These are phyloP conservation scores for Exophiala sp. DNA, from an alignment of 2,329 filamentous ascomycete genomes.

Conservation along the genomic window DNA sequence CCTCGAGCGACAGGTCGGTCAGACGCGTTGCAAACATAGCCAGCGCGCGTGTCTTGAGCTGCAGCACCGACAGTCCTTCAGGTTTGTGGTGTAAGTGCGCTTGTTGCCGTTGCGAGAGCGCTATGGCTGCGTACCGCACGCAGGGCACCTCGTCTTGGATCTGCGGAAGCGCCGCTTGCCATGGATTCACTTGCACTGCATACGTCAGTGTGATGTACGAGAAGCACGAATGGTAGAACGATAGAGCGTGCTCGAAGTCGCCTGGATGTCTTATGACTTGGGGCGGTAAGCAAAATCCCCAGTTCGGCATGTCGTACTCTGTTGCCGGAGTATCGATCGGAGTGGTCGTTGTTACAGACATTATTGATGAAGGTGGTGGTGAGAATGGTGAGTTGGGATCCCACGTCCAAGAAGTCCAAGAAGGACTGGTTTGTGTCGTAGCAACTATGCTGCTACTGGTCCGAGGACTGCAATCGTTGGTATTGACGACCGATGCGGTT, in stretches of 20 bases:
- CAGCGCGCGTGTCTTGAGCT: slow-evolving; percentile 19
- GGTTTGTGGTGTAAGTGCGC: slow-evolving; percentile 15
- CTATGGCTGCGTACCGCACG: slow-evolving; percentile 19
- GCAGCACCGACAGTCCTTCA: slow-evolving; percentile 16
- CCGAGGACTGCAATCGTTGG: not conserved
- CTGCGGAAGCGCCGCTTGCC: slow-evolving; percentile 17
- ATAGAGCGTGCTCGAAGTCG: slow-evolving; percentile 12
- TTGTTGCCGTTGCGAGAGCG: slow-evolving; percentile 21
- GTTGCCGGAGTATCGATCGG: not conserved
- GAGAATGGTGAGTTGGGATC: slow-evolving; percentile 7
- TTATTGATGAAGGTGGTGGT: slow-evolving; percentile 8
- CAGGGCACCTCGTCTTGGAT: slow-evolving; percentile 21
- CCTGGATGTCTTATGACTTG: slow-evolving; percentile 5
- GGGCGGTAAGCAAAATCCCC: not conserved
- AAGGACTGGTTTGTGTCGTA: not conserved
- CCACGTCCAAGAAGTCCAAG: not conserved
- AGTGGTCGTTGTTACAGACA: slow-evolving; percentile 2
- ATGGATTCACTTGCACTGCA: slow-evolving; percentile 20
- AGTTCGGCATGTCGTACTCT: not conserved
- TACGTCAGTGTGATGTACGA: slow-evolving; percentile 23
- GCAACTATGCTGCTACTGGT: not conserved
- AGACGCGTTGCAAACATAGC: slow-evolving; percentile 19
- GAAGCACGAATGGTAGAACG: slow-evolving; percentile 22
- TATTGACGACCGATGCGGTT: not conserved
- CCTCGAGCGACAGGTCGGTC: slow-evolving; percentile 19